Evolutionary conservation across 441 rosid genomes (phyloP).

Genomic region (Heliophila coronopifolia): DNA sequence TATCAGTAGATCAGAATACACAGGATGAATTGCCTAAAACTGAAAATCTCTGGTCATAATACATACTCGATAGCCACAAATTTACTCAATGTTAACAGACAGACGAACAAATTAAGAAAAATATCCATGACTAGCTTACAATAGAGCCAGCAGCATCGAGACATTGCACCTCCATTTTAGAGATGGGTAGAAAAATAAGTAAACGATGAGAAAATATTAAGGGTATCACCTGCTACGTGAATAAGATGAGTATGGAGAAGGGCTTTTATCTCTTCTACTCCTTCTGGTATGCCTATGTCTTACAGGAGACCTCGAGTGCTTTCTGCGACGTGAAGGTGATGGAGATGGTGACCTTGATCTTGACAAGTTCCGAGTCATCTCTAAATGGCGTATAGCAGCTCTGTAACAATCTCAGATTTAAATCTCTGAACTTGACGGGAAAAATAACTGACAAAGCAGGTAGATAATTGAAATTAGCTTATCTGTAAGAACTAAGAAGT

Average conservation of each 20-base stretch:
- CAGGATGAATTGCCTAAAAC: conserved; percentile 5
- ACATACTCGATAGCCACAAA: background rate
- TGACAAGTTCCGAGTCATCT: conserved; percentile 85
- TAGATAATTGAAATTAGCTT: background rate
- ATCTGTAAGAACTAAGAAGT: no score
- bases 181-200: background rate
- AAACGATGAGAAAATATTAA: conserved; percentile 31
- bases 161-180: background rate
- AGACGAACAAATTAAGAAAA: background rate
- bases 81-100: background rate
- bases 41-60: background rate
- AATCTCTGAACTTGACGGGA: background rate
- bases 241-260: conserved; percentile 68
- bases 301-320: conserved; percentile 64
- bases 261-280: conserved; percentile 75
- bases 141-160: conserved; percentile 11
- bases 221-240: conserved; percentile 87
- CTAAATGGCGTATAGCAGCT: background rate
- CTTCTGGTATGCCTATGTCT: conserved; percentile 63
- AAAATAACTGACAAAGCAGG: background rate
- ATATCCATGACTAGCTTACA: background rate
- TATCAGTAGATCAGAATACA: background rate
- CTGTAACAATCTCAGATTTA: background rate
- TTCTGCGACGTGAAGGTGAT: conserved; percentile 63
- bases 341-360: conserved; percentile 59